phyloP scores from a whole-genome alignment of 2,329 filamentous ascomycete species.

The Aureobasidium sp. region DNA sequence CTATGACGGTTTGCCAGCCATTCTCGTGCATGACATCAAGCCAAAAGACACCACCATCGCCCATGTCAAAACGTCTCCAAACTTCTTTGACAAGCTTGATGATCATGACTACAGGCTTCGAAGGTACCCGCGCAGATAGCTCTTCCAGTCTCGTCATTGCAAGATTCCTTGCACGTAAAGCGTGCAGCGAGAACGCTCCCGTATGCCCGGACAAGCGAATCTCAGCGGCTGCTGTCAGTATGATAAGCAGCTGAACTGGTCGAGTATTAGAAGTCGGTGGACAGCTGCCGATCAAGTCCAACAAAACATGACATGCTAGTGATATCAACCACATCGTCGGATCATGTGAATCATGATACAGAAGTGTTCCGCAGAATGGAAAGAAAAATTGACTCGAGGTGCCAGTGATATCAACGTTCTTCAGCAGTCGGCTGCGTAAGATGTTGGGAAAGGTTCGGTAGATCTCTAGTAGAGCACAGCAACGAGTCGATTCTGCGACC shows the following conservation, averaged over 20 bases:
- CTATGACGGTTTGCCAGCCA: conserved; percentile 52
- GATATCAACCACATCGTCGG: conserved; percentile 40
- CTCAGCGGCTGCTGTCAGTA: conserved; percentile 47
- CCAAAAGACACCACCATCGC: conserved; percentile 47
- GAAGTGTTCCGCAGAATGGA: conserved; percentile 17
- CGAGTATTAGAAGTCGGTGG: conserved; percentile 48
- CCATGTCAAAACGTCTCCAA: conserved; percentile 46
- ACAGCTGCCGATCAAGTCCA: conserved; percentile 41
- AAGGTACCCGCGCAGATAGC: conserved; percentile 40
- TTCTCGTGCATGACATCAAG: conserved; percentile 53
- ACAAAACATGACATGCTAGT: conserved; percentile 47
- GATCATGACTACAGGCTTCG: conserved; percentile 46
- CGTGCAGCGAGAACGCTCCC: conserved; percentile 19
- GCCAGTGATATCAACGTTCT: neutral
- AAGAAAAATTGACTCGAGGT: neutral
- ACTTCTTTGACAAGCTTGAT: conserved; percentile 47
- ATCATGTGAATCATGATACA: neutral
- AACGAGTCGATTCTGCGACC: conserved; percentile 49
- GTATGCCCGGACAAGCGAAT: conserved; percentile 35
- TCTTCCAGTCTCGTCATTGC: conserved; percentile 41
- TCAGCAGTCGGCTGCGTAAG: conserved; percentile 25
- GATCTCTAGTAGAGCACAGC: conserved; percentile 47
- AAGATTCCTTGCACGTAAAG: conserved; percentile 42
- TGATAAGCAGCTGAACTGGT: conserved; percentile 48
- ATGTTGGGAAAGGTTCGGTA: conserved; percentile 47